Base-by-base conservation (phyloP, 306 rosid species). In the Citrullus amarus region DNA sequence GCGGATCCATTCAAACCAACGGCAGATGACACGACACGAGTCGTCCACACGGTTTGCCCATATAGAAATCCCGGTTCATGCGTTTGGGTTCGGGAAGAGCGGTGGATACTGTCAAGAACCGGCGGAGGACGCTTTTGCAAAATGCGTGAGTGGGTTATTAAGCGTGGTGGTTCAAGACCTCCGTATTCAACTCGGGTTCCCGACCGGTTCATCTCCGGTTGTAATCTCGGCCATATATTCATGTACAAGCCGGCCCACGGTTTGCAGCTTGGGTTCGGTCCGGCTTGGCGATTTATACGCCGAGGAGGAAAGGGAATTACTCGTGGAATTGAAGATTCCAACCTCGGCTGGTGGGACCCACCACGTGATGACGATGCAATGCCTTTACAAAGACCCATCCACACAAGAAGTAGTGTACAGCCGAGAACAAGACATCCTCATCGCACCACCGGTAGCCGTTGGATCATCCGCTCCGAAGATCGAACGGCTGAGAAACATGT, bases 311-410 rank as follows among this genome's bases (percentile, higher is more conserved):
- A 75, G 82, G 75, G 81, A 76, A 41, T 76, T 83, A 54, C 81
- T 83, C 51, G 78, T 80, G 8, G 79, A 83, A 17, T 58, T 83
- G 15, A 36, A 13, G 41, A 76, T 83, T 59, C 80, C 86, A 2
- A 9, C 46, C 9, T 54, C 77, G n/a, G 84, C 78, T 1, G 2
- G 46, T 15, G 78, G 90, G 79, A 2, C 85, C 88, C 88, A 83
- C 85, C 92, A 86, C 80, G 87, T 88, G 86, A 85, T 90, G 88
- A 83, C 85, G 11, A 87, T 84, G 70, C 86, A 91, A 62, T 90
- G 92, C 76, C 86, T 87, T 22, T 90, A 88, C 50, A 90, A 87
- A 25, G 96, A 90, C 55, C 96, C 92, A 0, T 85, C 81, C 0
- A 84, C 84, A 13, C 96, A 88, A 70, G 92, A 83, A 65, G 85